Percentiles rank a stretch among this genome's conserved stretches.
Evolutionary conservation across 805 yeast genomes (phyloP).

Genomic region (Monosporozyma aerobia): DNA sequence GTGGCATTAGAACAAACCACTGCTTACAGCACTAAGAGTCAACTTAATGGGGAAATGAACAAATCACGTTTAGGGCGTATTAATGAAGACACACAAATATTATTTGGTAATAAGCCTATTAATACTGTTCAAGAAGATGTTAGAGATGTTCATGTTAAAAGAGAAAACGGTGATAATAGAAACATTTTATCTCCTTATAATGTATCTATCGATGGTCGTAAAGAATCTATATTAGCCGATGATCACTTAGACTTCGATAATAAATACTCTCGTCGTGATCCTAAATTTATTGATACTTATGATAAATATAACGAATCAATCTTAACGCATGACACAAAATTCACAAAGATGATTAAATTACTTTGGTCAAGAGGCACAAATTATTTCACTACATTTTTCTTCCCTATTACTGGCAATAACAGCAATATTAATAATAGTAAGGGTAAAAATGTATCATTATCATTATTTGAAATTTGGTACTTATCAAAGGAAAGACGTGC

Average conservation of each 20-base stretch:
- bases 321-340: conserved; percentile 22
- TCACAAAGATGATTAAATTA: conserved; percentile 10
- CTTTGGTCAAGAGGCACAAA: background rate
- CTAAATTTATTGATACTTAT: conserved; percentile 5
- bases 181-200: conserved; percentile 9
- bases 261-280: background rate
- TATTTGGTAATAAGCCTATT: conserved; percentile 31
- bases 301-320: conserved; percentile 19
- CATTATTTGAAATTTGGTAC: conserved; percentile 23
- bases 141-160: background rate
- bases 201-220: conserved; percentile 6
- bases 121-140: background rate
- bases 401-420: background rate
- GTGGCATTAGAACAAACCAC: conserved; percentile 9
- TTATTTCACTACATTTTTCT: conserved; percentile 1
- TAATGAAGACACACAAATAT: conserved; percentile 9
- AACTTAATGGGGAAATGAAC: conserved; percentile 5
- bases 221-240: conserved; percentile 8
- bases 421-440: background rate
- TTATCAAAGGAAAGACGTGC: conserved; percentile 40
- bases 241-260: conserved; percentile 13
- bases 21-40: background rate
- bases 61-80: background rate
- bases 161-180: background rate
- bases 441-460: conserved; percentile 3